phyloP scores from a whole-genome alignment of 257 asterid species.

The Fraxinus americana region DNA sequence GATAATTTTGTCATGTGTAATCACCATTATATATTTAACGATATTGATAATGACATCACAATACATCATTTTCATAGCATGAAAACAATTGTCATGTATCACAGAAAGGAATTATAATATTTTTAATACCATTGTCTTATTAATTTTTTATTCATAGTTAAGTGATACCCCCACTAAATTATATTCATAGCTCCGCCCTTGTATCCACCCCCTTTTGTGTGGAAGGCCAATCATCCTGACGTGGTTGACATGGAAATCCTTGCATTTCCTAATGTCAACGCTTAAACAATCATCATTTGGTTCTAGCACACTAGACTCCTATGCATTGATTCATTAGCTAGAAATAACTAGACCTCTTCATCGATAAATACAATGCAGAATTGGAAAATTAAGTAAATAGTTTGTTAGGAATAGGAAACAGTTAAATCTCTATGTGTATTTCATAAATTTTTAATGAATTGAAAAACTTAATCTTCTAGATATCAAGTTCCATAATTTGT shows the following conservation, averaged over 20 bases:
- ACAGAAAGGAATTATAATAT: no score
- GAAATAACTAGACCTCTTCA: background rate
- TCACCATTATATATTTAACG: no score
- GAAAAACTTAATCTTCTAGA: background rate
- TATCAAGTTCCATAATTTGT: background rate
- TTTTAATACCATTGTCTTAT: no score
- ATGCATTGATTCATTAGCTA: background rate
- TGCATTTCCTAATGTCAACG: background rate
- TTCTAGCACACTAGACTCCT: background rate
- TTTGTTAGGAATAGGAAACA: background rate
- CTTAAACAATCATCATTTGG: background rate
- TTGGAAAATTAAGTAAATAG: background rate
- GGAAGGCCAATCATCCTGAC: background rate
- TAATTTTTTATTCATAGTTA: no score
- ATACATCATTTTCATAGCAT: no score
- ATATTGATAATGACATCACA: no score
- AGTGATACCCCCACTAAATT: no score
- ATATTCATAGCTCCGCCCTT: no score
- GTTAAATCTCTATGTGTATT: background rate
- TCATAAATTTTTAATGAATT: background rate
- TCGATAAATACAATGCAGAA: background rate
- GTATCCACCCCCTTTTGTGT: no score
- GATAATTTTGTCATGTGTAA: no score
- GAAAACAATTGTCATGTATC: no score
- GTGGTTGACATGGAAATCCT: background rate